Evolutionary conservation across 108 stramenopile genomes (phyloP), one percentile per base, ranked within the genome.

Genomic region (Bacterosira constricta): DNA sequence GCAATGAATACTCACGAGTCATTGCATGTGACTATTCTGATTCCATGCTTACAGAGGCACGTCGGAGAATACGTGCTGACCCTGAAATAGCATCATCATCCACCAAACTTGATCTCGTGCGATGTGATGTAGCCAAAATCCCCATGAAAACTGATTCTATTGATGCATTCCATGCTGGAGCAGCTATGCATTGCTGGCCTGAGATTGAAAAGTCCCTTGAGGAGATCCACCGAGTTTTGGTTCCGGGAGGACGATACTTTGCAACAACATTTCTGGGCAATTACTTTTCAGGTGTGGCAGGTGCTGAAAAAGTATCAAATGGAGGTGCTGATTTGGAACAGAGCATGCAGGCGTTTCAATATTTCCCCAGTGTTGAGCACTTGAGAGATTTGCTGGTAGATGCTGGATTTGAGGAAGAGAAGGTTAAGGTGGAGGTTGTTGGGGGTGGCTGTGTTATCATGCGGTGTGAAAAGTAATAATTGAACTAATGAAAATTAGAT

Each of bases 171-270:
- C 96, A 98, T 72, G 98, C 96, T 4, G 98, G 96, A 4, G 98
- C 98, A 1, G 98, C 98, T 20, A 95, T 98, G 91, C 98, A 98
- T 69, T 98, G 98, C 75, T 97, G 98, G 98, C 95, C 93, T 8
- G 88, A 93, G 59, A 80, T 97, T 42, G 86, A 90, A 39, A 62
- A 66, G 7, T 92, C 91, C 0, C 62, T 90, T 23, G 63, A 77
- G 13, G 96, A 98, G 73, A 89, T 96, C 70, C 73, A 91, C 69
- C 89, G 98, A 4, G 94, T 93, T 5, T 78, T 98, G 68, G 88
- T 87, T 65, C 96, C 98, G 7, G 98, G 98, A 17, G 94, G 95
- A 17, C 75, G 87, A 15, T 96, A 94, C 66, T 98, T 96, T 79
- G 96, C 96, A 8, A 95, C 92, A 0, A 98, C 98, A 3, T 98